phyloP scores from a whole-genome alignment of 202 grass and related monocot species.

The Panicum hallii region DNA sequence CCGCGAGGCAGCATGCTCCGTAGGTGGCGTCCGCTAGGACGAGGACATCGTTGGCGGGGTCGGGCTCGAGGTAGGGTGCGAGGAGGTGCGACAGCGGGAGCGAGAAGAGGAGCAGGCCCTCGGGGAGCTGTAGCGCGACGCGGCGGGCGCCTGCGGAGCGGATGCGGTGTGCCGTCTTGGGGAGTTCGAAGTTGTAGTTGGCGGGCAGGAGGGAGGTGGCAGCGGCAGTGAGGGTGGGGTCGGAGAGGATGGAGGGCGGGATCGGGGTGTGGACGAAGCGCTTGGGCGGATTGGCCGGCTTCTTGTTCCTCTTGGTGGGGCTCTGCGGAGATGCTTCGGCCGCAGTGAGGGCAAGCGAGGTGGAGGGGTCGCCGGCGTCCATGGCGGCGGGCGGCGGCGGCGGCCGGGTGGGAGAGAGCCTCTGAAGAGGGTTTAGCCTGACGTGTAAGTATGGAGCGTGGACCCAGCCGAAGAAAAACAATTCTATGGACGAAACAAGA shows the following conservation, averaged over 20 bases:
- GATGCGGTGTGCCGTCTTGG: slow-evolving; percentile 90
- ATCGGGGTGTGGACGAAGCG: slow-evolving; percentile 87
- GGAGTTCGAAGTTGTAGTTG: slow-evolving; percentile 87
- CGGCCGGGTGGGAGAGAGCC: background rate
- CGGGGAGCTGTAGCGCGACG: slow-evolving; percentile 80
- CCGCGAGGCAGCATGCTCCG: slow-evolving; percentile 85
- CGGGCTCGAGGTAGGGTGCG: slow-evolving; percentile 55
- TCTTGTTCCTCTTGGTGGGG: slow-evolving; percentile 47
- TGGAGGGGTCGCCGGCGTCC: slow-evolving; percentile 50
- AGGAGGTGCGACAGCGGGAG: slow-evolving; percentile 83
- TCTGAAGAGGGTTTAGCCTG: slow-evolving; percentile 31
- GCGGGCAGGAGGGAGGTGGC: slow-evolving; percentile 71
- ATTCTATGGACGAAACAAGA: background rate
- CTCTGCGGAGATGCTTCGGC: slow-evolving; percentile 9
- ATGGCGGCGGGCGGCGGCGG: slow-evolving; percentile 51
- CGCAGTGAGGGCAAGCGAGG: slow-evolving; percentile 41
- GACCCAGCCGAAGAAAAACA: background rate
- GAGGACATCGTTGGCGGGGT: slow-evolving; percentile 69
- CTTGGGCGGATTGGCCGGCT: slow-evolving; percentile 52
- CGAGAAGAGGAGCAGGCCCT: slow-evolving; percentile 93
- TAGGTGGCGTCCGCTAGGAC: slow-evolving; percentile 95
- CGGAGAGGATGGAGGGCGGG: slow-evolving; percentile 71
- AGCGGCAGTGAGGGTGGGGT: slow-evolving; percentile 74
- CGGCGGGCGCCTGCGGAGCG: slow-evolving; percentile 62
- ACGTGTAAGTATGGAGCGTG: background rate